A percentile compares a stretch with the other conserved stretches of the same genome.
Evolutionary conservation across 257 asterid genomes (phyloP).

Genomic region (Jaltomata sinuosa): DNA sequence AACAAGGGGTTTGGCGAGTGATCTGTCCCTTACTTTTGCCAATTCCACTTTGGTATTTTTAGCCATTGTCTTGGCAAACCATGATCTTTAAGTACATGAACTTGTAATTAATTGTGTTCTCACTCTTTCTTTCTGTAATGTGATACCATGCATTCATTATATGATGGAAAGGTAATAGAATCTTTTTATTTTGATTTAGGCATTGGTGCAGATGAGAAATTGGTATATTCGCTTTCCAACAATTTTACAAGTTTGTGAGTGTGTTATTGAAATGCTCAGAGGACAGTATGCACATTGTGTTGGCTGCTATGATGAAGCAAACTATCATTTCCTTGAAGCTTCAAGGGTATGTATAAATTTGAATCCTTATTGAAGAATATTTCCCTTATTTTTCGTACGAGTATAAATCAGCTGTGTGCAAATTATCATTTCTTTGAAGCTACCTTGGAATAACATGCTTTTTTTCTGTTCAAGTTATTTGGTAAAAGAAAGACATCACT

Average conservation of each 20-base stretch:
- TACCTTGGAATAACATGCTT: neutral
- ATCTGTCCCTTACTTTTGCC: neutral
- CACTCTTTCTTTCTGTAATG: neutral
- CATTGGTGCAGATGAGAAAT: conserved; percentile 84
- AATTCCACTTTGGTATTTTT: neutral
- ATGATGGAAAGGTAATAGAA: neutral
- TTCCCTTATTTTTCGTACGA: neutral
- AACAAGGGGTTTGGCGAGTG: neutral
- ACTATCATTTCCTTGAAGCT: conserved; percentile 87
- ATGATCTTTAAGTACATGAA: neutral
- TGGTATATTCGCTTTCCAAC: conserved; percentile 88
- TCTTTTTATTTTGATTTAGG: conserved; percentile 34
- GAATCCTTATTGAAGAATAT: neutral
- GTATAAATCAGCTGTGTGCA: neutral
- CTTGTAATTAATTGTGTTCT: neutral
- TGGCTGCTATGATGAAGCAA: conserved; percentile 79
- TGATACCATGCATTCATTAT: neutral
- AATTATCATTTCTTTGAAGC: neutral
- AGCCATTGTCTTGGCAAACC: neutral
- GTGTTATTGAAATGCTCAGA: conserved; percentile 80
- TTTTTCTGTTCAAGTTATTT: neutral
- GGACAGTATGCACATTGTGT: conserved; percentile 95
- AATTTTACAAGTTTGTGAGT: conserved; percentile 86
- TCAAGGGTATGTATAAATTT: conserved; percentile 39
- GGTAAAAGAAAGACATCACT: neutral